These are phyloP conservation scores for Ophiostoma ips DNA, from an alignment of 2,329 filamentous ascomycete genomes.

Conservation along the genomic window DNA sequence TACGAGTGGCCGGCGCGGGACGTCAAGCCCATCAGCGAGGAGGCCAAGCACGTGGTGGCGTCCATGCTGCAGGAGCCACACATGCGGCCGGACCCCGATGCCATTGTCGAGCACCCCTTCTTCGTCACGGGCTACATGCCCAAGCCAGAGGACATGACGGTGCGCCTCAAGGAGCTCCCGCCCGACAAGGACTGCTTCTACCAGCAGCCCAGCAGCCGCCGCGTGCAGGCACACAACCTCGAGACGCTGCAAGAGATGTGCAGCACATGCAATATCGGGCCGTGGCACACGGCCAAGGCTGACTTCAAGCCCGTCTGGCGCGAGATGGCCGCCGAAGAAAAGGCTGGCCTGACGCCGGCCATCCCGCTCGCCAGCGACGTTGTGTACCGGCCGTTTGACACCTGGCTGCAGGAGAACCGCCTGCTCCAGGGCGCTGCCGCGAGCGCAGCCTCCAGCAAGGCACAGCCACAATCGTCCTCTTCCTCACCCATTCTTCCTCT, in stretches of 20 bases:
- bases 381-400: constrained; percentile 51
- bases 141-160: constrained; percentile 40
- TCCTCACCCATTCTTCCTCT: background rate
- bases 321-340: constrained; percentile 54
- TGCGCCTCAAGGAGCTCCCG: constrained; percentile 40
- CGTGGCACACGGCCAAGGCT: constrained; percentile 33
- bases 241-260: constrained; percentile 44
- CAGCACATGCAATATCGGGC: constrained; percentile 43
- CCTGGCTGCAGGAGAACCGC: constrained; percentile 41
- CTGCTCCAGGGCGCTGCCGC: constrained; percentile 14
- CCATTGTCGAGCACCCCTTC: constrained; percentile 66
- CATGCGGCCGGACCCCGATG: constrained; percentile 58
- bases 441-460: background rate
- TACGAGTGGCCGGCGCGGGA: constrained; percentile 66
- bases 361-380: constrained; percentile 48
- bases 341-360: constrained; percentile 47
- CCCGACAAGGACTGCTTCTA: constrained; percentile 48
- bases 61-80: constrained; percentile 64
- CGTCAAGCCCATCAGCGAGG: constrained; percentile 56
- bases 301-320: constrained; percentile 46
- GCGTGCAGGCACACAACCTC: constrained; percentile 32
- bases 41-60: constrained; percentile 66
- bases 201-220: constrained; percentile 29
- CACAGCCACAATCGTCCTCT: background rate
- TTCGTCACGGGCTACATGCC: constrained; percentile 68